Percentiles rank a stretch among this genome's conserved stretches.
These are phyloP conservation scores for Nyssa sinensis DNA, from an alignment of 148 eudicot species.

Conservation along the genomic window DNA sequence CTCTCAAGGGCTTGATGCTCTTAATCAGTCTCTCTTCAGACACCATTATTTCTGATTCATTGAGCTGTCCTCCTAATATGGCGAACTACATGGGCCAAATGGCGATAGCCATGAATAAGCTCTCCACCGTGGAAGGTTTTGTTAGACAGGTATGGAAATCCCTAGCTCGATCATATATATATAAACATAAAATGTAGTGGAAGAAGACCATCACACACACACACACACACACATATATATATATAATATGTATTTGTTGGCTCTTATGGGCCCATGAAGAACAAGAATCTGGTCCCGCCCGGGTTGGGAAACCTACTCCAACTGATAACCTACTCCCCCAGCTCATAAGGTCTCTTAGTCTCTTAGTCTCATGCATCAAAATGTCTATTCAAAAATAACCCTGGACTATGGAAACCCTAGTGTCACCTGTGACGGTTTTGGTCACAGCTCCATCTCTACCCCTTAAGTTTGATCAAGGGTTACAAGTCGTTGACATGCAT, in stretches of 20 bases:
- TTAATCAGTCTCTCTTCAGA: conserved; percentile 64
- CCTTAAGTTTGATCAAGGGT: too few species aligned
- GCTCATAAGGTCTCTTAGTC: not conserved
- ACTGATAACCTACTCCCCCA: conserved; percentile 20
- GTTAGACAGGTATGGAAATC: conserved; percentile 66
- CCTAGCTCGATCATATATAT: not conserved
- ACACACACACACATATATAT: not conserved
- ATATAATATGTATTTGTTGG: not conserved
- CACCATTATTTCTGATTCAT: conserved; percentile 58
- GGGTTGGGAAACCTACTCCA: conserved; percentile 23
- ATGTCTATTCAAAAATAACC: not conserved
- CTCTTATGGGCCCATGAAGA: conserved; percentile 6
- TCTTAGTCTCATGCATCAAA: too few species aligned
- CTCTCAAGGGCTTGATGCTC: conserved; percentile 72
- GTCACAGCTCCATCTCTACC: not conserved
- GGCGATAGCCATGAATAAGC: conserved; percentile 88
- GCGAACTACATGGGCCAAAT: conserved; percentile 79
- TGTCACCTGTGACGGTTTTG: not conserved
- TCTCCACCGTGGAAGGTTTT: conserved; percentile 76
- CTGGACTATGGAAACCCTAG: not conserved
- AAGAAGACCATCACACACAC: too few species aligned
- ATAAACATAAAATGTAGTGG: too few species aligned
- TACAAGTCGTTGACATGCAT: too few species aligned
- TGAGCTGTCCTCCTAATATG: conserved; percentile 58
- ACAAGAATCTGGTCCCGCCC: conserved; percentile 15